Evolutionary conservation across 2,329 filamentous ascomycete species (phyloP), one percentile per base, ranked within the genome.

Genomic region (Verticillium nubilum): DNA sequence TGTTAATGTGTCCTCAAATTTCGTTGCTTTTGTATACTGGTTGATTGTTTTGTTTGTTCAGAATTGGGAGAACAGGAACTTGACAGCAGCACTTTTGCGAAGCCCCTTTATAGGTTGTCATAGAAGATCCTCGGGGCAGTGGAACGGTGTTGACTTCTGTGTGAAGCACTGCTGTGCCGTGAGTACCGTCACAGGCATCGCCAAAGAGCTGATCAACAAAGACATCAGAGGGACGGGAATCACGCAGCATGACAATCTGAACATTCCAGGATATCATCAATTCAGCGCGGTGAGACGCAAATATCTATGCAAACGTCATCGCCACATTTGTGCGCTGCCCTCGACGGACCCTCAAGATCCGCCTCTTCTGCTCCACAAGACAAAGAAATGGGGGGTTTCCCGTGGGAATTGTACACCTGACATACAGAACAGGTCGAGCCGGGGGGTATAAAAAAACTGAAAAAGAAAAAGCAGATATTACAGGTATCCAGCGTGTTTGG

Each of bases 401-500:
- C 29, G 52, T 28, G 19, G 52, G 29, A 54, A n/a, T n/a, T 25
- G 29, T 28, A 54, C 52, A 54, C 29, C 19, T 54, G 52, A 54
- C 7, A 25, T 54, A 54, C 25, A 54, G 52, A 12, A 54, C 52
- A 50, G 42, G 42, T 10, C n/a, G 19, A 9, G 7, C 57, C 29
- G 50, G 58, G 42, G 60, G 60, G 55, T 63, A 63, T 62, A 63
- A 60, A 58, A 58, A 56, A 60, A 62, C 42, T 50, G 19, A 25
- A 60, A 56, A 62, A 62, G 17, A 19, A 19, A 50, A 50, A 62
- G 58, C 61, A 60, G 60, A 63, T 60, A 63, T 62, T 63, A 63
- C 60, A 63, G 58, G 60, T 63, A 63, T 63, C 58, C 60, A 62
- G 60, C 37, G 56, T 28, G 26, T 54, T 19, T 63, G 57, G 47